Evolutionary conservation across 2,329 filamentous ascomycete species (phyloP).

Genomic region (Colletotrichum cordylinicola): DNA sequence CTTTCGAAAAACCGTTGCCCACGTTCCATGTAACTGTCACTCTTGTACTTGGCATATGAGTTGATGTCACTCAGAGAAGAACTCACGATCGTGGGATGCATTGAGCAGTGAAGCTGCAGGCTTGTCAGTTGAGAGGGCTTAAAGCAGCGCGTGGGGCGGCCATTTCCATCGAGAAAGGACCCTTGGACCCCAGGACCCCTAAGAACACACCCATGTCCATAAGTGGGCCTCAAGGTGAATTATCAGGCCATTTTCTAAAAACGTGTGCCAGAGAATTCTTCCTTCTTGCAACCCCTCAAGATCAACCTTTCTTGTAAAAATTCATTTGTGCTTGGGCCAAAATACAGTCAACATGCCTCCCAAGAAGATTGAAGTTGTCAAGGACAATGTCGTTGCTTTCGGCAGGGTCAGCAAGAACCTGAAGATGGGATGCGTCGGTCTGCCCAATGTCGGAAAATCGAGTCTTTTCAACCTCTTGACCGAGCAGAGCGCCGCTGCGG

Average conservation of each 20-base stretch:
- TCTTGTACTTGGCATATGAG: not conserved
- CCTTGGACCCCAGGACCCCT: not conserved
- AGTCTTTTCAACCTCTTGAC: slow-evolving; percentile 51
- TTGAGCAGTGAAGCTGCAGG: not conserved
- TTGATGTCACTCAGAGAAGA: not conserved
- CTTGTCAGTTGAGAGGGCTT: not conserved
- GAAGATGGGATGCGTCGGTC: slow-evolving; percentile 52
- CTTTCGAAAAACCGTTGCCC: rapidly evolving
- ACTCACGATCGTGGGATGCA: not conserved
- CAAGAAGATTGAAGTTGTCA: slow-evolving; percentile 43
- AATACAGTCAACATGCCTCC: slow-evolving; percentile 39
- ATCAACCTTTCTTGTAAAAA: not conserved
- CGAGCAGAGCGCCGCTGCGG: slow-evolving; percentile 48
- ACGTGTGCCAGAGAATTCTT: not conserved
- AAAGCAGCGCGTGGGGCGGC: not conserved
- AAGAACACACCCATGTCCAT: not conserved
- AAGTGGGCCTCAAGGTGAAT: not conserved
- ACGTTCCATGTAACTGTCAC: not conserved
- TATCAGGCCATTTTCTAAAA: slow-evolving; percentile 7
- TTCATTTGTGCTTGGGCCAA: not conserved
- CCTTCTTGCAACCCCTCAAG: not conserved
- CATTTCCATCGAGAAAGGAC: not conserved
- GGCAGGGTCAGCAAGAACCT: slow-evolving; percentile 49
- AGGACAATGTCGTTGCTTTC: slow-evolving; percentile 50
- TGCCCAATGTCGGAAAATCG: slow-evolving; percentile 52